Percentiles rank a stretch among this genome's conserved stretches.
Conservation (phyloP, 768 basidiomycete genomes). For the Leccinum uliginosum region DNA sequence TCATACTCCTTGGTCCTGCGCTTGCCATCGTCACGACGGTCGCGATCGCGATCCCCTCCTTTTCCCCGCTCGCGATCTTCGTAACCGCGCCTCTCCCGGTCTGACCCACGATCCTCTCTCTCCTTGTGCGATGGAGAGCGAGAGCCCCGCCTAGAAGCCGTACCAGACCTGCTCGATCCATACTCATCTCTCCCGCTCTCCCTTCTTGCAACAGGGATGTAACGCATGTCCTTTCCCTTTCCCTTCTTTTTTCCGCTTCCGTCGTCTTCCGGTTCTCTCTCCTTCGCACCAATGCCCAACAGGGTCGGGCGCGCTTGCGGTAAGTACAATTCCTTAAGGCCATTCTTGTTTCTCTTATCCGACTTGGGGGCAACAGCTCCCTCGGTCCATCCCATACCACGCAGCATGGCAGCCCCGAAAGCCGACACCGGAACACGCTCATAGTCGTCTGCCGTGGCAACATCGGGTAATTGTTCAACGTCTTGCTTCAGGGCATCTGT, state of each 20-base stretch:
- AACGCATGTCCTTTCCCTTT: slow-evolving; percentile 59
- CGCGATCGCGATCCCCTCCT: slow-evolving; percentile 7
- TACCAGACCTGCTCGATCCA: slow-evolving; percentile 32
- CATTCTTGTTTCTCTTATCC: slow-evolving; percentile 50
- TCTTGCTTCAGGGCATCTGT: slow-evolving; percentile 83
- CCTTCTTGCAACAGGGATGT: slow-evolving; percentile 76
- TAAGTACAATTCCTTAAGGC: slow-evolving; percentile 71
- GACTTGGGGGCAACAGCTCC: slow-evolving; percentile 62
- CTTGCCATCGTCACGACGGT: slow-evolving; percentile 10
- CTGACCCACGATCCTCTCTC: slow-evolving; percentile 4
- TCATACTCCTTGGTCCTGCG: slow-evolving; percentile 12
- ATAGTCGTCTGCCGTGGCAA: slow-evolving; percentile 80
- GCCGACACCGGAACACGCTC: slow-evolving; percentile 85
- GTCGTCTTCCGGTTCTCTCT: slow-evolving; percentile 68
- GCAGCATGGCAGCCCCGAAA: slow-evolving; percentile 88
- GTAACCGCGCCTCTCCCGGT: slow-evolving; percentile 10
- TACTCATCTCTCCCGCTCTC: slow-evolving; percentile 41
- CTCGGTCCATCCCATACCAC: slow-evolving; percentile 97
- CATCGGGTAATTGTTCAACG: slow-evolving; percentile 71
- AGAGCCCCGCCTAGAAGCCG: slow-evolving; percentile 47
- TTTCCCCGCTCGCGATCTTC: slow-evolving; percentile 15
- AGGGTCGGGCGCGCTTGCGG: slow-evolving; percentile 81
- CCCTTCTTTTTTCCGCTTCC: slow-evolving; percentile 55
- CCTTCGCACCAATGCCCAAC: slow-evolving; percentile 92
- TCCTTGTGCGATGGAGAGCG: slow-evolving; percentile 40